Evolutionary conservation across 148 eudicot genomes (phyloP).

Genomic region (Diospyros lotus): DNA sequence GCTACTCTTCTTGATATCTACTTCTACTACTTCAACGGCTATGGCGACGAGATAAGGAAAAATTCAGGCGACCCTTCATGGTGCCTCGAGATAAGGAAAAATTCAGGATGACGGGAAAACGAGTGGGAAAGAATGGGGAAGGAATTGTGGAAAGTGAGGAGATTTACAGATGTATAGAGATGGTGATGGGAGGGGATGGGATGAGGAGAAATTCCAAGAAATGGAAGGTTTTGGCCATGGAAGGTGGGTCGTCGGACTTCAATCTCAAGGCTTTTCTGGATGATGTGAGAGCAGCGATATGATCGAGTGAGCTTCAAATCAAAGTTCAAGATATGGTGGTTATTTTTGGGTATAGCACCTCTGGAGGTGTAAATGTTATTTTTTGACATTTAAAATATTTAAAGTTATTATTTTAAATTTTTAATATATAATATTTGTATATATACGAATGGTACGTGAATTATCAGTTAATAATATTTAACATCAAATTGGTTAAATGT

Average conservation of each 20-base stretch:
- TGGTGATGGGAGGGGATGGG: slow-evolving; percentile 18
- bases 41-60: not conserved
- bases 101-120: slow-evolving; percentile 26
- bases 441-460: too few relatives aligned
- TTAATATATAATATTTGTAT: too few relatives aligned
- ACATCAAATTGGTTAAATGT: too few relatives aligned
- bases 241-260: slow-evolving; percentile 31
- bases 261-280: slow-evolving; percentile 2
- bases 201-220: slow-evolving; percentile 26
- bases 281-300: not conserved
- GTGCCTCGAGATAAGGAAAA: slow-evolving; percentile 19
- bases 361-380: too few relatives aligned
- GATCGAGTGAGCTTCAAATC: not conserved
- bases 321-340: not conserved
- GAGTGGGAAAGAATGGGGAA: slow-evolving; percentile 7
- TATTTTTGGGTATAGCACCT: too few relatives aligned
- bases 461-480: too few relatives aligned
- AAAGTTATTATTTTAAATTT: too few relatives aligned
- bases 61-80: not conserved
- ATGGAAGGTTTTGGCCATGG: slow-evolving; percentile 36
- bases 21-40: slow-evolving; percentile 24
- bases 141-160: slow-evolving; percentile 22
- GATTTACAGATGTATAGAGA: slow-evolving; percentile 25
- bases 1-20: slow-evolving; percentile 34
- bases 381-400: too few relatives aligned